These are phyloP conservation scores for Plectosphaerella cucumerina DNA, from an alignment of 2,329 filamentous ascomycete genomes.

Conservation along the genomic window DNA sequence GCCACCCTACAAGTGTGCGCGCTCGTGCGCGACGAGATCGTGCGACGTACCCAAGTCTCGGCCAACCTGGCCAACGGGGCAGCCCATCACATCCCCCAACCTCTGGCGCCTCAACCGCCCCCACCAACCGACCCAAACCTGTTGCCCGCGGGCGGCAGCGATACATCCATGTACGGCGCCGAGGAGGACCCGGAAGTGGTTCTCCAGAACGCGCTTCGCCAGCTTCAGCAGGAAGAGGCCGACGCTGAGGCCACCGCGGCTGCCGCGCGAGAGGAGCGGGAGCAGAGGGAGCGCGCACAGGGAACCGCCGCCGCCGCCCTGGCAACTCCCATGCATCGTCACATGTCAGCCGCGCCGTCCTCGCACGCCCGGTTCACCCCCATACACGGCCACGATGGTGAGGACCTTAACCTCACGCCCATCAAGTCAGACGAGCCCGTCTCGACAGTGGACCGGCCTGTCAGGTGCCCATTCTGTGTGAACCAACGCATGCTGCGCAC, in stretches of 20 bases:
- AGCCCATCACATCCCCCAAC: not conserved
- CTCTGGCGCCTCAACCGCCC: slow-evolving; percentile 13
- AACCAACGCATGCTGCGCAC: slow-evolving; percentile 57
- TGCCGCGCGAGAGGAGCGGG: slow-evolving; percentile 48
- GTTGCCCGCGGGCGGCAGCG: slow-evolving; percentile 30
- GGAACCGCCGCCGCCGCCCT: slow-evolving; percentile 18
- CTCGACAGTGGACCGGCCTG: slow-evolving; percentile 41
- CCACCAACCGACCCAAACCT: slow-evolving; percentile 12
- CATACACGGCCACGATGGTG: slow-evolving; percentile 18
- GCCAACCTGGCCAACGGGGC: not conserved
- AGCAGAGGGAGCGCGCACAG: slow-evolving; percentile 33
- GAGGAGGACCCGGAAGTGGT: slow-evolving; percentile 55
- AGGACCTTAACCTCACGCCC: slow-evolving; percentile 49
- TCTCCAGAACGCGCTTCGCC: slow-evolving; percentile 54
- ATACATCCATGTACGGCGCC: slow-evolving; percentile 43
- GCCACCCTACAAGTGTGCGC: slow-evolving; percentile 49
- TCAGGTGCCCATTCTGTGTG: slow-evolving; percentile 57
- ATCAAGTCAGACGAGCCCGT: slow-evolving; percentile 47
- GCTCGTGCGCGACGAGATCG: slow-evolving; percentile 53
- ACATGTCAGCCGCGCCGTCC: slow-evolving; percentile 3
- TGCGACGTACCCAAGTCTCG: slow-evolving; percentile 28
- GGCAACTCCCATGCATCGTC: slow-evolving; percentile 18
- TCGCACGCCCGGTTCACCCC: slow-evolving; percentile 9
- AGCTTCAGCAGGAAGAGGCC: slow-evolving; percentile 55
- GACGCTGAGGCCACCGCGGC: slow-evolving; percentile 55